phyloP scores from a whole-genome alignment of 1,139 yeast genomes.

The Saccharomyces hybrid region DNA sequence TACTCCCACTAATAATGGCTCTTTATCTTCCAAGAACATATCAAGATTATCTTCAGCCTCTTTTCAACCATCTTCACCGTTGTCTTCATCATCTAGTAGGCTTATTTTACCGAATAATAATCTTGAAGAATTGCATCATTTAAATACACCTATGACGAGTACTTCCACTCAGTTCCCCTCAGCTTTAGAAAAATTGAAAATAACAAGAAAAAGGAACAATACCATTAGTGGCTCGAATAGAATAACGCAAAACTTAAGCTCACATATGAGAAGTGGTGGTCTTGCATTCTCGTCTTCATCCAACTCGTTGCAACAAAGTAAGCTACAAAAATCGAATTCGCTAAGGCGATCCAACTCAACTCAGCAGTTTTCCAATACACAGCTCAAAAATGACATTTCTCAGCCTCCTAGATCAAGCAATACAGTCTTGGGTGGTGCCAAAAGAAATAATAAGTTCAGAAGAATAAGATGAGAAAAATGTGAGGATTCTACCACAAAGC shows the following conservation, averaged over 20 bases:
- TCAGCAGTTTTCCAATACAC: not conserved
- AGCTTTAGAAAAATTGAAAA: slow-evolving; percentile 18
- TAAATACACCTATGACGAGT: not conserved
- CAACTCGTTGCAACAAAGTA: not conserved
- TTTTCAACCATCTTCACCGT: not conserved
- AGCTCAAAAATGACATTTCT: not conserved
- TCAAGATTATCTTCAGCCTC: not conserved
- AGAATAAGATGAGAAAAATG: slow-evolving; percentile 5
- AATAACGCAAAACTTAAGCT: slow-evolving; percentile 13
- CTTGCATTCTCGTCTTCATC: not conserved
- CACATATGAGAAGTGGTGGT: slow-evolving; percentile 16
- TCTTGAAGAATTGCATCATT: not conserved
- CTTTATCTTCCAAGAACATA: not conserved
- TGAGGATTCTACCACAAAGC: not conserved
- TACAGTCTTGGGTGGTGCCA: not conserved
- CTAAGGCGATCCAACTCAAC: slow-evolving; percentile 1
- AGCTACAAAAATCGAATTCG: not conserved
- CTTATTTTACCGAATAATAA: not conserved
- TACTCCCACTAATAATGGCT: not conserved
- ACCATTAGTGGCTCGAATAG: slow-evolving; percentile 10
- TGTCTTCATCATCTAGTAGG: not conserved
- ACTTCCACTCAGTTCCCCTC: slow-evolving; percentile 14
- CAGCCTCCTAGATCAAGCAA: not conserved
- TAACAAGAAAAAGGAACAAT: slow-evolving; percentile 15
- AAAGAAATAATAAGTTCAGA: slow-evolving; percentile 7